Evolutionary conservation across 805 yeast genomes (phyloP).

Genomic region (Jamesozyma hellenica): DNA sequence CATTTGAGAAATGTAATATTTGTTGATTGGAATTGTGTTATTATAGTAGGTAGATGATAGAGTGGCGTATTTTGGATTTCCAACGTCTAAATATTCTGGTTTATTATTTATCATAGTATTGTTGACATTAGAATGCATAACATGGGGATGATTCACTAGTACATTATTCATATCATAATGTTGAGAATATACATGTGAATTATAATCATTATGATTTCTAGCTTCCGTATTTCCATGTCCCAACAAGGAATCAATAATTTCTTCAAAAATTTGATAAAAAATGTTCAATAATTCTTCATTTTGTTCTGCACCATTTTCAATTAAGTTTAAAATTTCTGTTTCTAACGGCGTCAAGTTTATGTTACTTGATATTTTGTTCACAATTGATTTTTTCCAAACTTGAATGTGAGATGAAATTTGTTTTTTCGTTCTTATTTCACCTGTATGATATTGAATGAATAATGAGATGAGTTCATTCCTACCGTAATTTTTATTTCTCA

Average conservation of each 20-base stretch:
- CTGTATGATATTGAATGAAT: constrained; percentile 67
- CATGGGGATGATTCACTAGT: too few species aligned
- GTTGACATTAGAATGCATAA: not conserved
- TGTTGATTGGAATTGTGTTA: not conserved
- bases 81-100: not conserved
- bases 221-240: not conserved
- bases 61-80: not conserved
- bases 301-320: constrained; percentile 28
- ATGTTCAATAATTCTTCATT: constrained; percentile 16
- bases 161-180: not conserved
- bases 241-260: constrained; percentile 12
- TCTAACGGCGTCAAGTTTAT: constrained; percentile 20
- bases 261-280: constrained; percentile 23
- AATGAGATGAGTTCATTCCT: constrained; percentile 88
- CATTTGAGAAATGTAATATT: not conserved
- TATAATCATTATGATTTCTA: not conserved
- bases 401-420: constrained; percentile 94
- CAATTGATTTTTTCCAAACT: constrained; percentile 66
- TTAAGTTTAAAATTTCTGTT: constrained; percentile 21
- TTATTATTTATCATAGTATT: not conserved
- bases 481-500: constrained; percentile 83
- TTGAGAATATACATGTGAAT: not conserved
- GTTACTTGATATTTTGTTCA: constrained; percentile 20
- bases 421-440: constrained; percentile 74
- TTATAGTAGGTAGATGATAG: not conserved